These are phyloP conservation scores for Coemansia interrupta DNA, from an alignment of 192 early-diverging fungal genomes.

Conservation along the genomic window DNA sequence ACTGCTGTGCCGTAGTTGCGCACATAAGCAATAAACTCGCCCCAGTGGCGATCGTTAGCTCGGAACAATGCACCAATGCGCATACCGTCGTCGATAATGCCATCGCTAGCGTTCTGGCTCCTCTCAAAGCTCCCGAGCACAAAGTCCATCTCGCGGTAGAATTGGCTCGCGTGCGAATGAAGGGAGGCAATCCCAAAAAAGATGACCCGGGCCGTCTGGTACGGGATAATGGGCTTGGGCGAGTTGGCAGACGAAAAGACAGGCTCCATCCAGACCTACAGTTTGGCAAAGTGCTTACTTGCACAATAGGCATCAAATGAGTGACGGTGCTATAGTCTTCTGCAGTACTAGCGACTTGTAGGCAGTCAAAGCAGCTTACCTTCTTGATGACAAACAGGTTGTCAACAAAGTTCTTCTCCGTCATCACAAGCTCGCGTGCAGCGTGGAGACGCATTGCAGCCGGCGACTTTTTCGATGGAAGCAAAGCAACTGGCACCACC, in stretches of 20 bases:
- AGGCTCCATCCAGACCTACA: constrained; percentile 52
- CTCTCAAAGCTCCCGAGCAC: constrained; percentile 45
- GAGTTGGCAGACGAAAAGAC: constrained; percentile 52
- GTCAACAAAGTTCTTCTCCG: constrained; percentile 54
- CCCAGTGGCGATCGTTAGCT: constrained; percentile 44
- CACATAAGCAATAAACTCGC: constrained; percentile 46
- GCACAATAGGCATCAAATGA: no score
- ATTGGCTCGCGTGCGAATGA: constrained; percentile 48
- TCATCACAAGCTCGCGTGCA: constrained; percentile 49
- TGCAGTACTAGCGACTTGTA: no score
- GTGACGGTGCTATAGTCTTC: no score
- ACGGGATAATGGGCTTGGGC: constrained; percentile 51
- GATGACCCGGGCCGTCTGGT: constrained; percentile 44
- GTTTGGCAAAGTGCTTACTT: no score
- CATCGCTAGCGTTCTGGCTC: constrained; percentile 7
- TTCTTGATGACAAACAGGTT: constrained; percentile 53
- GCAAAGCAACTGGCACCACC: not conserved
- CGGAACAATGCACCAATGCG: constrained; percentile 47
- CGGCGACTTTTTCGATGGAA: constrained; percentile 20
- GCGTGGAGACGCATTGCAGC: constrained; percentile 49
- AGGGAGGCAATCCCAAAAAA: constrained; percentile 43
- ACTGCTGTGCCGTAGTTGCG: constrained; percentile 51
- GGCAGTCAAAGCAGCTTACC: constrained; percentile 7
- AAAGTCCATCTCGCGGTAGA: constrained; percentile 52
- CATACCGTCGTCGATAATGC: constrained; percentile 37